Evolutionary conservation across 495 filamentous ascomycete species (phyloP).

Genomic region (Neurospora sp.): DNA sequence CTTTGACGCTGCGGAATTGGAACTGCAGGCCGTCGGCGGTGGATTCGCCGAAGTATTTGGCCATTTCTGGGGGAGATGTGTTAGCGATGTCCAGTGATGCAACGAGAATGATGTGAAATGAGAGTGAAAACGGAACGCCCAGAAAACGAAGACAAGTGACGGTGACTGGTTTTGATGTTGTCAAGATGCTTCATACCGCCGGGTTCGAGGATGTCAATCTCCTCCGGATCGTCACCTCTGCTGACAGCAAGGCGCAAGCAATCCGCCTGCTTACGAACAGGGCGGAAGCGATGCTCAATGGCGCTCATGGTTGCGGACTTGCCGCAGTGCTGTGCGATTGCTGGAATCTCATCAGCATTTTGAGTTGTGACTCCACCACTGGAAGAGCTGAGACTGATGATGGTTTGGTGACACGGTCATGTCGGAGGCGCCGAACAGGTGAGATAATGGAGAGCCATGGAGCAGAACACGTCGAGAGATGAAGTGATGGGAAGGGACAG

Average conservation of each 20-base stretch:
- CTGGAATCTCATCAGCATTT: slow-evolving; percentile 12
- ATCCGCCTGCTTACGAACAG: slow-evolving; percentile 25
- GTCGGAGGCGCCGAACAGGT: background rate
- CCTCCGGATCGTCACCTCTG: slow-evolving; percentile 22
- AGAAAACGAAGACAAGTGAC: background rate
- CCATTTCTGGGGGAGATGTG: slow-evolving; percentile 24
- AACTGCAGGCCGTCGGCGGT: slow-evolving; percentile 34
- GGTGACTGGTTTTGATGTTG: background rate
- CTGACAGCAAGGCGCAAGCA: slow-evolving; percentile 41
- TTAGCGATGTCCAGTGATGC: background rate
- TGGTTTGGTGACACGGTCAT: background rate
- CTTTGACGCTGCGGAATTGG: slow-evolving; percentile 37
- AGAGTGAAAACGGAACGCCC: background rate
- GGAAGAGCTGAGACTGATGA: background rate
- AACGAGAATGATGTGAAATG: background rate
- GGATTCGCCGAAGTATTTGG: slow-evolving; percentile 32
- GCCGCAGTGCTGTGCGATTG: slow-evolving; percentile 22
- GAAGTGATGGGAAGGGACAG: background rate
- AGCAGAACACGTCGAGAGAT: slow-evolving; percentile 5
- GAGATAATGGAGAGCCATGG: background rate
- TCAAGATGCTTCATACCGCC: slow-evolving; percentile 4
- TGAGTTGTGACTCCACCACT: background rate
- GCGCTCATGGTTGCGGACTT: slow-evolving; percentile 22
- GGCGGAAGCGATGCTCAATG: slow-evolving; percentile 37
- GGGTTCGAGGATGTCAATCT: slow-evolving; percentile 4